Evolutionary conservation across 495 filamentous ascomycete species (phyloP).

Genomic region (Aspergillus bridgeri): DNA sequence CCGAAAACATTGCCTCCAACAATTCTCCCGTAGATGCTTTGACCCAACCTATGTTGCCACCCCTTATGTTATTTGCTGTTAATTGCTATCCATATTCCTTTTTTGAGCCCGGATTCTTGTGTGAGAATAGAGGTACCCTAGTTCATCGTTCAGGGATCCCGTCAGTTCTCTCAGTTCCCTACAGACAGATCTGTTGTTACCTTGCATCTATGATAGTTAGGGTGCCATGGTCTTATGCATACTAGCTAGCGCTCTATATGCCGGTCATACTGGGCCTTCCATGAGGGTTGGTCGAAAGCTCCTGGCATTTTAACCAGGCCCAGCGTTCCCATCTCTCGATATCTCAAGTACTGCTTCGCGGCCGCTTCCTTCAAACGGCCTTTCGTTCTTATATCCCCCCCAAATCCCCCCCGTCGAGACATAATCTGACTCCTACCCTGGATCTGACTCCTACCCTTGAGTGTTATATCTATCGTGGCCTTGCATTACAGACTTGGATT

Average conservation of each 20-base stretch:
- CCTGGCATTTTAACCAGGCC: neutral
- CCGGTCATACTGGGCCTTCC: conserved; percentile 3
- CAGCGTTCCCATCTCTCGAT: neutral
- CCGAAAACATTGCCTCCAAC: neutral
- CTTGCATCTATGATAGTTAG: conserved; percentile 18
- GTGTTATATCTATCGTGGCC: neutral
- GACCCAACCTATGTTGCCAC: neutral
- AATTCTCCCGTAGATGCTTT: neutral
- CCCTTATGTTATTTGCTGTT: neutral
- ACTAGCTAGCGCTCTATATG: conserved; percentile 9
- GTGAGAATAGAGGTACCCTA: neutral
- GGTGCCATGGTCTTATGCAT: conserved; percentile 18
- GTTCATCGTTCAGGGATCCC: neutral
- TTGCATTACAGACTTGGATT: neutral
- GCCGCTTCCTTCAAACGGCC: neutral
- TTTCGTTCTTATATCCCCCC: neutral
- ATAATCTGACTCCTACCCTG: neutral
- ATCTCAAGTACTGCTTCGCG: neutral
- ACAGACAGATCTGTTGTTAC: conserved; percentile 15
- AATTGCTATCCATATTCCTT: neutral
- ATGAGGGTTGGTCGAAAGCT: neutral
- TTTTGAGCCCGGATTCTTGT: neutral
- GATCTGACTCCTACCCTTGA: neutral
- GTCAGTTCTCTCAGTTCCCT: conserved; percentile 5
- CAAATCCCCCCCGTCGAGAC: neutral